A percentile compares a stretch with the other conserved stretches of the same genome.
Evolutionary conservation across 495 filamentous ascomycete genomes (phyloP).

Genomic region (Xanthoparmelia taractica): DNA sequence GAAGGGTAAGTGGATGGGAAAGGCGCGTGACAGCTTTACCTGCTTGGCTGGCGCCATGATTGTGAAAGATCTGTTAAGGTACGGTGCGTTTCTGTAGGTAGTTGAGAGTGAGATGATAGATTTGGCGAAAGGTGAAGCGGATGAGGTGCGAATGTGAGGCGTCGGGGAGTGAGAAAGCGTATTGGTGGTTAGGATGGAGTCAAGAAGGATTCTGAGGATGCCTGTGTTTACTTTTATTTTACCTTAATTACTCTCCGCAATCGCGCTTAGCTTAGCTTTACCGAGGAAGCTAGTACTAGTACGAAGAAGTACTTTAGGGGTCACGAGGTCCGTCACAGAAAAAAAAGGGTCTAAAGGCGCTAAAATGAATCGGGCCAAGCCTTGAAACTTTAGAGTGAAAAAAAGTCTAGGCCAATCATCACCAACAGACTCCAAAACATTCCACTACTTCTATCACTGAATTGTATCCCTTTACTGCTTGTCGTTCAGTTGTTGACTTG

Average conservation of each 20-base stretch:
- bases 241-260: neutral
- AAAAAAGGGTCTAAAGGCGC: conserved; percentile 1
- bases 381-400: neutral
- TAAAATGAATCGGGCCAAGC: conserved; percentile 1
- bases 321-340: neutral
- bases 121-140: neutral
- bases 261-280: conserved; percentile 3
- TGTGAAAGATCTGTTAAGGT: neutral
- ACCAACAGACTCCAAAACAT: neutral
- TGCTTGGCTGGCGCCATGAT: conserved; percentile 11
- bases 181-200: neutral
- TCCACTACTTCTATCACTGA: neutral
- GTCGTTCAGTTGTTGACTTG: neutral
- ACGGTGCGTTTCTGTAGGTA: neutral
- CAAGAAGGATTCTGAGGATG: neutral
- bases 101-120: neutral
- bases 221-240: conserved; percentile 2
- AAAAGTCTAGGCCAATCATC: conserved; percentile 7
- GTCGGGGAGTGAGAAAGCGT: neutral
- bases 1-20: neutral
- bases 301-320: neutral
- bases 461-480: neutral
- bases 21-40: conserved; percentile 1
- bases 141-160: neutral
- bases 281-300: neutral